Base-by-base conservation (phyloP, 176 grass and related monocot genomes). In the Musa beccarii region DNA sequence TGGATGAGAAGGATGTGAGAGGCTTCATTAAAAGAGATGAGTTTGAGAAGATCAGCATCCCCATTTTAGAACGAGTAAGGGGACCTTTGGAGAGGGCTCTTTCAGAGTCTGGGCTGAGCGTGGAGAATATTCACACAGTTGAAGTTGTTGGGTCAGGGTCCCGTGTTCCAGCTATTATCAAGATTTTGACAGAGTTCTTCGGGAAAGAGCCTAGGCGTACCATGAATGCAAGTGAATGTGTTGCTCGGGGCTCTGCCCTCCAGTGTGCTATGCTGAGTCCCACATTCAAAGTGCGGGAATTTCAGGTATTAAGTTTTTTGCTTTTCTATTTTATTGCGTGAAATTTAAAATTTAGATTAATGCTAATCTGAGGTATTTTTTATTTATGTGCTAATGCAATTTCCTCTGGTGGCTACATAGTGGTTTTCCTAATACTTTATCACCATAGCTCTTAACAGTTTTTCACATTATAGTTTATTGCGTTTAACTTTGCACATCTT, bases 201-300 rank as follows among this genome's bases (percentile, higher is more conserved):
- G 84, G 89, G 3, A 92, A 85, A 68, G 89, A 92, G 52, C 87
- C 92, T 0, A 89, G 87, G 54, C 77, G 92, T 52, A 90, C 93
- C 1, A 90, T 97, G 93, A 97, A 97, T 79, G 93, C 93, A n/a
- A 97, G 87, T 54, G 93, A 97, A 64, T 92, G 93, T 82, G 90
- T 97, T 8, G 93, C 93, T 2, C 64, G 85, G 6, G 93, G 93
- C 14, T 98, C 90, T 20, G 82, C 88, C 59, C 87, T 98, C 43
- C 83, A 96, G 43, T 96, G 93, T 86, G 93, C 93, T 59, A 90
- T 96, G 51, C 89, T 92, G 21, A 96, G 93, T 71, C 93, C 93
- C 66, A 96, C 93, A 51, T 96, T 96, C 63, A 96, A 86, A 92
- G 93, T 96, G 20, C 83, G 93, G 15, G 93, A 92, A 2, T 96